A percentile compares a stretch with the other conserved stretches of the same genome.
These are phyloP conservation scores for Chloranthus sessilifolius DNA, from an alignment of 164 flowering plant species.

Conservation along the genomic window DNA sequence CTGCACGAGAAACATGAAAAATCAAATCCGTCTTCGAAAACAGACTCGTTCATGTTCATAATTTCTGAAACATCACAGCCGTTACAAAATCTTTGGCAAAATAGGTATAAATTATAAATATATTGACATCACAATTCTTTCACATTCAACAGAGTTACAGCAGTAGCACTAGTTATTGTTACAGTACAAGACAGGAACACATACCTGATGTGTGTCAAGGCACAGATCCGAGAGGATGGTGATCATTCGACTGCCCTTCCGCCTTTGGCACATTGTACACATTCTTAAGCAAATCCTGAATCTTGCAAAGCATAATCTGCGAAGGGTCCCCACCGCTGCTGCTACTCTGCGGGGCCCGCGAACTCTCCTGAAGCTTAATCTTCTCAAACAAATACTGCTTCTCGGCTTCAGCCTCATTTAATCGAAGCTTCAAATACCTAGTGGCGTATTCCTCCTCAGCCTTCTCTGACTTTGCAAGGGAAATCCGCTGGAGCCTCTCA, in stretches of 20 bases:
- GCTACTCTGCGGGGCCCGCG: constrained; percentile 45
- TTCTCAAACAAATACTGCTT: constrained; percentile 82
- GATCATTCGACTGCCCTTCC: constrained; percentile 39
- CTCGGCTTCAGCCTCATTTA: constrained; percentile 91
- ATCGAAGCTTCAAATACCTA: constrained; percentile 66
- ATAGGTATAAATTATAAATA: too few relatives aligned
- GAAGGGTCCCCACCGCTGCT: constrained; percentile 57
- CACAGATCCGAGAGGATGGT: constrained; percentile 33
- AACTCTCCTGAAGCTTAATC: constrained; percentile 79
- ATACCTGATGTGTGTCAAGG: constrained; percentile 24
- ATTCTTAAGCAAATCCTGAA: constrained; percentile 68
- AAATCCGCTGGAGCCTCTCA: constrained; percentile 74
- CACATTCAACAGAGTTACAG: background rate
- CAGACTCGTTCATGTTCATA: too few relatives aligned
- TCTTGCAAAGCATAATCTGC: constrained; percentile 43
- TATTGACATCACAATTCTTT: too few relatives aligned
- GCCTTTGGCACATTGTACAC: constrained; percentile 43
- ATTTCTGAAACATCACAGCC: too few relatives aligned
- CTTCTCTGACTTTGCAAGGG: constrained; percentile 73
- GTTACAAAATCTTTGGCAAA: too few relatives aligned
- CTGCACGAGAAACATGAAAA: too few relatives aligned
- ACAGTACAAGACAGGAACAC: constrained; percentile 10
- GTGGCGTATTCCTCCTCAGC: constrained; percentile 88
- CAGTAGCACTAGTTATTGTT: too few relatives aligned
- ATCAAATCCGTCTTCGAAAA: too few relatives aligned